phyloP scores from a whole-genome alignment of 805 yeast genomes.

The Maudiozyma serrabonitensis region DNA sequence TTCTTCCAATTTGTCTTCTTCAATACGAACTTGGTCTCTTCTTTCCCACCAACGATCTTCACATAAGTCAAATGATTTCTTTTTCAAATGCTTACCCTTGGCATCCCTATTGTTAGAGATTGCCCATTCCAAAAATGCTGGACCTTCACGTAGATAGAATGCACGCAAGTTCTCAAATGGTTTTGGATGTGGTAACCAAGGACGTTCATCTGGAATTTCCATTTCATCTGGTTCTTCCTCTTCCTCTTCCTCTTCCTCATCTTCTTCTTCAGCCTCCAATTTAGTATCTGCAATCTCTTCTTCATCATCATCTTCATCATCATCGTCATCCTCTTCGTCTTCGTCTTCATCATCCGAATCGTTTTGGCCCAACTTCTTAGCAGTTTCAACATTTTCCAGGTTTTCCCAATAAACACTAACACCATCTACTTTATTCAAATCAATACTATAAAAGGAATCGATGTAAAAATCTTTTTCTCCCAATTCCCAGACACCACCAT shows the following conservation, averaged over 20 bases:
- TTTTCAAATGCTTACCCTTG: slow-evolving; percentile 82
- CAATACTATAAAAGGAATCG: slow-evolving; percentile 80
- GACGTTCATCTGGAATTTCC: slow-evolving; percentile 81
- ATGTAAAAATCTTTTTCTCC: slow-evolving; percentile 80
- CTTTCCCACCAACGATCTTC: slow-evolving; percentile 99
- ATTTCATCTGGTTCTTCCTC: slow-evolving; percentile 52
- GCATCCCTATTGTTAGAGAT: slow-evolving; percentile 76
- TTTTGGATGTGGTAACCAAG: slow-evolving; percentile 96
- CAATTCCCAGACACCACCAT: slow-evolving; percentile 83
- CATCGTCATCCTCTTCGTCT: slow-evolving; percentile 62
- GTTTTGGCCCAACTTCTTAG: slow-evolving; percentile 40
- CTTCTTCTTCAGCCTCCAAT: slow-evolving; percentile 40
- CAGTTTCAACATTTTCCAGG: slow-evolving; percentile 43
- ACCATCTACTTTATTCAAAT: slow-evolving; percentile 80
- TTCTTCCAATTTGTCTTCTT: slow-evolving; percentile 85
- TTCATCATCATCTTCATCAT: slow-evolving; percentile 52
- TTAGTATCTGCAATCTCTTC: slow-evolving; percentile 37
- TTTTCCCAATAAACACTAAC: slow-evolving; percentile 88
- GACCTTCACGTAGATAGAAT: slow-evolving; percentile 80
- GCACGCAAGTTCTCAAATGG: slow-evolving; percentile 78
- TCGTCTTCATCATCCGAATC: slow-evolving; percentile 57
- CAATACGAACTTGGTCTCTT: slow-evolving; percentile 79
- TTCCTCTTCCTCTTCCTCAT: slow-evolving; percentile 60
- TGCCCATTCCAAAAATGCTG: slow-evolving; percentile 86
- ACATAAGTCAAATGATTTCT: slow-evolving; percentile 79